Conservation (phyloP, 257 asterid genomes). For the Vinca minor region DNA sequence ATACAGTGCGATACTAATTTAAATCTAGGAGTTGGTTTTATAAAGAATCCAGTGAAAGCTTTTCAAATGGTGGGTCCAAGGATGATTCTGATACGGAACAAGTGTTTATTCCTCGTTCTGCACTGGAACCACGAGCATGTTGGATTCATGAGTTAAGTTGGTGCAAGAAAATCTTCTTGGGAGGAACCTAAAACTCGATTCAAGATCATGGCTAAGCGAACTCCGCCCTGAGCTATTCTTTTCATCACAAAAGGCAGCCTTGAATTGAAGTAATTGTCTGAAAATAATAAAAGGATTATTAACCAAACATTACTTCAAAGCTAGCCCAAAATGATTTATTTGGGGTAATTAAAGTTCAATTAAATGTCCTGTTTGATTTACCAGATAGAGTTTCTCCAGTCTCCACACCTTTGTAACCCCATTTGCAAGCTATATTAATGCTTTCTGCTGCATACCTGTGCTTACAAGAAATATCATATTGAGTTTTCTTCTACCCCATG, state of each 20-base stretch:
- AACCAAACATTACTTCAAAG: neutral
- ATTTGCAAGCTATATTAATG: constrained; percentile 66
- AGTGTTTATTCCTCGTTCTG: too few species aligned
- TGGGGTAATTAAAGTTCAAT: neutral
- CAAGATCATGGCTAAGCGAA: constrained; percentile 73
- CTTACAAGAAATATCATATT: neutral
- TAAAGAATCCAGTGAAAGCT: neutral
- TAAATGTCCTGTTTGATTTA: constrained; percentile 8
- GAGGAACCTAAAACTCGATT: constrained; percentile 43
- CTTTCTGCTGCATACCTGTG: constrained; percentile 78
- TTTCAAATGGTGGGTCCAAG: too few species aligned
- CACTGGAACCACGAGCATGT: too few species aligned
- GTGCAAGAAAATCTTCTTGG: constrained; percentile 23
- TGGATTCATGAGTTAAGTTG: constrained; percentile 20
- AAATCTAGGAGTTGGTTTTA: neutral
- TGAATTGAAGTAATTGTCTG: constrained; percentile 72
- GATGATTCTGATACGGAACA: too few species aligned
- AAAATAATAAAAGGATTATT: neutral
- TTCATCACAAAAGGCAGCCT: constrained; percentile 72
- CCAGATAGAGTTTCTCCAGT: constrained; percentile 80
- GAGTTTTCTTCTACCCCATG: neutral
- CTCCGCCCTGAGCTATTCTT: constrained; percentile 92
- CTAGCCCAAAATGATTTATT: neutral
- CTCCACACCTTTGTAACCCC: constrained; percentile 78
- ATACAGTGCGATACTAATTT: neutral